Base-by-base conservation (phyloP, 108 stramenopile species). In the Cylindrotheca closterium region DNA sequence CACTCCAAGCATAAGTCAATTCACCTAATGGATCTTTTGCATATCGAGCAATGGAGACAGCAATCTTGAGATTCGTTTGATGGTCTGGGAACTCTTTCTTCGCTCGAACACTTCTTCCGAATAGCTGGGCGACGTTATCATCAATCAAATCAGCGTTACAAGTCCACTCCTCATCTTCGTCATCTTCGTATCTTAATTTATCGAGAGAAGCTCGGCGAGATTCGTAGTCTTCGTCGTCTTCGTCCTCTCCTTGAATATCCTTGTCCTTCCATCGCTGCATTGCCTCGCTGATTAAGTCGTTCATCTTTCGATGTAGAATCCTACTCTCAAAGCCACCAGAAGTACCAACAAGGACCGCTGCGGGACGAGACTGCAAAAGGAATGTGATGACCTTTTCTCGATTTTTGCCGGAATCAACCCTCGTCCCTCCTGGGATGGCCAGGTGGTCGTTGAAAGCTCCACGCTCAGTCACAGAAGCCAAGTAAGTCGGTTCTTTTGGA, bases 21-120 rank as follows among this genome's bases (percentile, higher is more conserved):
- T 97, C 94, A 22, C 78, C 75, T 8, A 97, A 74, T 19, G 94
- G 96, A 65, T 95, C 89, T 57, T 89, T 78, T 0, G 89, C 92
- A 71, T 85, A 83, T 25, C 96, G 79, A 26, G 92, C 94, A 68
- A 89, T 87, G 23, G 92, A 83, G 50, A 88, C 82, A 10, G 95
- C 95, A 54, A 77, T 58, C 51, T 87, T 90, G 4, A 91, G 64
- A 60, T 92, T 89, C 28, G 88, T 72, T 17, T 75, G 77, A 52
- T 70, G 67, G 47, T 96, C 92, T n/a, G 95, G 92, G 64, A 93
- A 92, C 69, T 96, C 95, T 75, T 93, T 96, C 63, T 89, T 88
- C 0, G 88, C 85, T 23, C 92, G 75, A 15, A 89, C 79, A 54
- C 89, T 88, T 25, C 91, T 73, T n/a, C 89, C 92, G 64, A 89